A percentile compares a stretch with the other conserved stretches of the same genome.
Evolutionary conservation across 768 basidiomycete species (phyloP).

Genomic region (Russula sp.): DNA sequence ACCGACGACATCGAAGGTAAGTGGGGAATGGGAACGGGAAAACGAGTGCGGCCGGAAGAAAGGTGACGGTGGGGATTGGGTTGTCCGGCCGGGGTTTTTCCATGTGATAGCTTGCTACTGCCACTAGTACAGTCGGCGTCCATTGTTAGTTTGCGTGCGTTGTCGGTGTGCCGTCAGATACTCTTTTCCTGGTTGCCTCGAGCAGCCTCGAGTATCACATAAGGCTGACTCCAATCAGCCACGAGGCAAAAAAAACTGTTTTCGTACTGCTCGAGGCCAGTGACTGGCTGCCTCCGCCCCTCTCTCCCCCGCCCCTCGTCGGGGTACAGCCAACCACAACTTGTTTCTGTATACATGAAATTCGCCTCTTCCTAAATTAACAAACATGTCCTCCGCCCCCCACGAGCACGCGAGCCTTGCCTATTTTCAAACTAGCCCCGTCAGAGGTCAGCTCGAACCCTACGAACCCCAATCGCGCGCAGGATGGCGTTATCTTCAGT

Average conservation of each 20-base stretch:
- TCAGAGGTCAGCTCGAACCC: slow-evolving; percentile 74
- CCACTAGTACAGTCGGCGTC: not conserved
- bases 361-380: not conserved
- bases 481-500: slow-evolving; percentile 71
- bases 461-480: slow-evolving; percentile 49
- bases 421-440: slow-evolving; percentile 60
- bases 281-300: not conserved
- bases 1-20: slow-evolving; percentile 53
- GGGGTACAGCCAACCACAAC: not conserved
- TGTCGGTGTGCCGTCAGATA: not conserved
- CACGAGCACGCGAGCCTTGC: slow-evolving; percentile 39
- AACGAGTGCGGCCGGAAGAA: not conserved
- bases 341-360: slow-evolving; percentile 10
- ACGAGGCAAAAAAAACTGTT: slow-evolving; percentile 9
- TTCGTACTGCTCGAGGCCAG: slow-evolving; percentile 1
- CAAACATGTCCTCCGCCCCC: slow-evolving; percentile 25
- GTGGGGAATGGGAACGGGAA: not conserved
- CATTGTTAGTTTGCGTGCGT: not conserved
- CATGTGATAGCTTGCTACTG: not conserved
- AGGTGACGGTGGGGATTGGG: not conserved
- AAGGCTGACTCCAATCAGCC: slow-evolving; percentile 9
- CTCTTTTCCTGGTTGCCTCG: not conserved
- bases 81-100: not conserved
- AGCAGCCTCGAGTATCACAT: slow-evolving; percentile 11
- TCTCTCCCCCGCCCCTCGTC: not conserved